Evolutionary conservation across 306 rosid species (phyloP).

Genomic region (Prinsepia uniflora): DNA sequence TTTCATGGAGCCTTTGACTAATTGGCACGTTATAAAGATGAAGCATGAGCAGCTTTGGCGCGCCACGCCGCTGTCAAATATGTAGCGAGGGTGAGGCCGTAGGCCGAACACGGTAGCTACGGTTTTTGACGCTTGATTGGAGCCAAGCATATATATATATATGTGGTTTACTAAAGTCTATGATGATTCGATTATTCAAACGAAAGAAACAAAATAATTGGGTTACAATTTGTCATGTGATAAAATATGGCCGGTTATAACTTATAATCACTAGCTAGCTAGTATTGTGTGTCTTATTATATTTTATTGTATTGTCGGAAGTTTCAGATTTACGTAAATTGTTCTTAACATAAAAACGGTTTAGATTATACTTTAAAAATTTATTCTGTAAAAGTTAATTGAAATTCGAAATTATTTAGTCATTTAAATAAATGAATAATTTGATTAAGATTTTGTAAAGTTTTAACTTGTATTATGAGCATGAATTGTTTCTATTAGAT

Average conservation of each 20-base stretch:
- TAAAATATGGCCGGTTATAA: neutral
- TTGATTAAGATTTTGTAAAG: too few relatives aligned
- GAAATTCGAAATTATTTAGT: too few relatives aligned
- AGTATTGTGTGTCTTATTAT: neutral
- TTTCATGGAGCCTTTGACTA: neutral
- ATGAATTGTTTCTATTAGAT: too few relatives aligned
- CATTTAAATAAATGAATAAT: too few relatives aligned
- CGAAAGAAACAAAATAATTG: neutral
- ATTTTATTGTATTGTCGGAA: neutral
- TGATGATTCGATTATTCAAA: neutral
- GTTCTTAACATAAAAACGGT: too few relatives aligned
- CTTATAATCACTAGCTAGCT: neutral
- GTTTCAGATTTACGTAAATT: too few relatives aligned
- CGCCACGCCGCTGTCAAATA: neutral
- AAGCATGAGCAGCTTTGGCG: neutral
- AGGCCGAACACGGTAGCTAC: too few relatives aligned
- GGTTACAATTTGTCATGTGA: neutral
- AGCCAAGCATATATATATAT: neutral
- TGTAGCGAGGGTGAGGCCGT: neutral
- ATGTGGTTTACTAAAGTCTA: constrained; percentile 6
- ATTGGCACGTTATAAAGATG: neutral
- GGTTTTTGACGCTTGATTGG: neutral
- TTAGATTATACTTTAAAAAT: too few relatives aligned
- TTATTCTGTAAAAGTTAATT: too few relatives aligned
- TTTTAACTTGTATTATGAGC: too few relatives aligned